Conservation (phyloP, 2,329 filamentous ascomycete genomes). For the Penicillium palitans region DNA sequence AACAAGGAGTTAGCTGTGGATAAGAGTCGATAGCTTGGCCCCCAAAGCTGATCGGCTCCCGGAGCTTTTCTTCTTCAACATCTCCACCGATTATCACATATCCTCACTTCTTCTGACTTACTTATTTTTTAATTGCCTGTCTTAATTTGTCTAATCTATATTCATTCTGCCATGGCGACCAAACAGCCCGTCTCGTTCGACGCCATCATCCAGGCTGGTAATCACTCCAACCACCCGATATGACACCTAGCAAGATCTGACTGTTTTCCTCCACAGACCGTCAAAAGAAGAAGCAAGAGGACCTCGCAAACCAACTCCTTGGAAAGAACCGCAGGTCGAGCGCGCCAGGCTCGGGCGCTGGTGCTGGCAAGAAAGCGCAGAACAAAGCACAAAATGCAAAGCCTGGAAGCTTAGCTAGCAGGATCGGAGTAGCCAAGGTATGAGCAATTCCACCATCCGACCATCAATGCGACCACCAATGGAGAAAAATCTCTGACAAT, state of each 20-base stretch:
- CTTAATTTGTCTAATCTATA: not conserved
- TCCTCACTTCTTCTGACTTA: not conserved
- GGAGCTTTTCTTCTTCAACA: conserved; percentile 15
- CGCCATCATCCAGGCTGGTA: conserved; percentile 54
- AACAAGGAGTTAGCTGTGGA: not conserved
- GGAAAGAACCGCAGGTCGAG: conserved; percentile 54
- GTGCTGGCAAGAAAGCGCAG: conserved; percentile 14
- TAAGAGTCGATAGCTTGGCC: not conserved
- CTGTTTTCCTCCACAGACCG: conserved; percentile 43
- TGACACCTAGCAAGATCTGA: conserved; percentile 8
- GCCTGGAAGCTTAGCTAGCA: conserved; percentile 57
- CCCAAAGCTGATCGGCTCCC: conserved; percentile 9
- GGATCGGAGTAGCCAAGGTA: conserved; percentile 61
- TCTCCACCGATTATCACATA: not conserved
- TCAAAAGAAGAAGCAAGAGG: conserved; percentile 56
- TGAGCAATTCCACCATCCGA: not conserved
- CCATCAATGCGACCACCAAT: not conserved
- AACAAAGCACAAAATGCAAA: conserved; percentile 44
- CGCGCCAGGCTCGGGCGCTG: conserved; percentile 46
- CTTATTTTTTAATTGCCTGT: not conserved
- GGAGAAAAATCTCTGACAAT: conserved; percentile 4
- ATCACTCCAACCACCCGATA: conserved; percentile 12
- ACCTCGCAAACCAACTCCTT: conserved; percentile 60
- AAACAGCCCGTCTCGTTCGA: conserved; percentile 49
- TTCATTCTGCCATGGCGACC: conserved; percentile 35